Conservation (phyloP, 2,329 filamentous ascomycete genomes). For the Nemania bipapillata region DNA sequence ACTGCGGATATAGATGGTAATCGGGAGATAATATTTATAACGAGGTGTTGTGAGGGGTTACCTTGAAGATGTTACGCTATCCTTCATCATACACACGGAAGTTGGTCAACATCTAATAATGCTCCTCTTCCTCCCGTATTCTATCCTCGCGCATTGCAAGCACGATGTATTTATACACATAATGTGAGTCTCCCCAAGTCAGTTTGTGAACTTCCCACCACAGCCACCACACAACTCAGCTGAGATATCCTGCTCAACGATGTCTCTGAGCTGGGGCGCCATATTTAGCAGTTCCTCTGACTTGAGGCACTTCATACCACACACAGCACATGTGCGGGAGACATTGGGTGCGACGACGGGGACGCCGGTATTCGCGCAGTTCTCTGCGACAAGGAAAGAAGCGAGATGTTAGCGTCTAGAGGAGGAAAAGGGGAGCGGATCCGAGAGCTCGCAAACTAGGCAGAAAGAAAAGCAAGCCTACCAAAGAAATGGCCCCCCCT, state of each 20-base stretch:
- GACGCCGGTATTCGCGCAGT: constrained; percentile 64
- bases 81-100: too few species aligned
- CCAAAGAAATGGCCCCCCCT: constrained; percentile 55
- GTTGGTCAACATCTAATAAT: too few species aligned
- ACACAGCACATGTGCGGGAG: constrained; percentile 66
- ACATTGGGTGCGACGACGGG: constrained; percentile 65
- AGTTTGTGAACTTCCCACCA: constrained; percentile 47
- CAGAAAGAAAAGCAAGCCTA: constrained; percentile 31
- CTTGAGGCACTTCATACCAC: constrained; percentile 63
- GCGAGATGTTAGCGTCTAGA: not conserved
- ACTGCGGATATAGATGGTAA: too few species aligned
- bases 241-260: constrained; percentile 46
- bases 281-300: constrained; percentile 54
- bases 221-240: constrained; percentile 48
- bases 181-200: not conserved
- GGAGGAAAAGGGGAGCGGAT: not conserved
- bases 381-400: constrained; percentile 53
- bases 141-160: too few species aligned
- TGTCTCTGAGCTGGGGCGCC: constrained; percentile 41
- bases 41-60: too few species aligned
- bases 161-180: too few species aligned
- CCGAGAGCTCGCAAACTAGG: not conserved
- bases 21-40: too few species aligned
- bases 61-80: too few species aligned
- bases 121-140: too few species aligned